phyloP scores from a whole-genome alignment of 2,329 filamentous ascomycete genomes.

The Verticillium albo-atrum region DNA sequence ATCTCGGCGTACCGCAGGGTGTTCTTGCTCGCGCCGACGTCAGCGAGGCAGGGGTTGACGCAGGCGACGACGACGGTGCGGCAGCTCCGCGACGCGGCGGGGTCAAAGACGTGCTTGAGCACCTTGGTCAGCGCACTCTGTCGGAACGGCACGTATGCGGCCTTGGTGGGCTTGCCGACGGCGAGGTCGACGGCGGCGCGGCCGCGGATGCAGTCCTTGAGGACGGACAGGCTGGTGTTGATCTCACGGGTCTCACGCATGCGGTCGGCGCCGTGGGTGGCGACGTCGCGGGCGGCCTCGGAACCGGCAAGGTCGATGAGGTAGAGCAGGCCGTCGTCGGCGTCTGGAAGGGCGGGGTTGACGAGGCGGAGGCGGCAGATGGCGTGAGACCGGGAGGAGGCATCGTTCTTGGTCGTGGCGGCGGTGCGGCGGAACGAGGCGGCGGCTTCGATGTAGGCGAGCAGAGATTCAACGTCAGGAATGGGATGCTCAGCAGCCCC shows the following conservation, averaged over 20 bases:
- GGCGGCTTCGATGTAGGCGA: slow-evolving; percentile 29
- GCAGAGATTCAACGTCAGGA: slow-evolving; percentile 19
- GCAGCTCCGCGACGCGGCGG: slow-evolving; percentile 28
- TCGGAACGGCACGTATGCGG: slow-evolving; percentile 38
- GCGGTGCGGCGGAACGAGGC: slow-evolving; percentile 34
- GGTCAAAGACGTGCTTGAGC: slow-evolving; percentile 45
- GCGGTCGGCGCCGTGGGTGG: slow-evolving; percentile 32
- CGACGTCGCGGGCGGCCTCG: slow-evolving; percentile 39
- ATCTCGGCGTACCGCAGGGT: slow-evolving; percentile 45
- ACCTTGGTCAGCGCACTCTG: slow-evolving; percentile 42
- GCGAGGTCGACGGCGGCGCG: slow-evolving; percentile 30
- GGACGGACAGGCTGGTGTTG: slow-evolving; percentile 41
- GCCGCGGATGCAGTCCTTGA: slow-evolving; percentile 49
- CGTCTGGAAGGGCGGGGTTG: slow-evolving; percentile 18
- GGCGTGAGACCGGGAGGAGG: slow-evolving; percentile 43
- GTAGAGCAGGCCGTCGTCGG: slow-evolving; percentile 38
- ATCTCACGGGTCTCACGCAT: slow-evolving; percentile 43
- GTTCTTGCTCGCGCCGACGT: slow-evolving; percentile 40
- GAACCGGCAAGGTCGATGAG: slow-evolving; percentile 45
- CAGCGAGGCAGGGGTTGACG: slow-evolving; percentile 40
- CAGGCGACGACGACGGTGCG: slow-evolving; percentile 42
- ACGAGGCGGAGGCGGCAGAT: slow-evolving; percentile 42
- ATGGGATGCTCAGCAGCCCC: slow-evolving; percentile 35
- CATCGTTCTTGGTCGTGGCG: slow-evolving; percentile 39
- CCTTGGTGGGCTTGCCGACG: slow-evolving; percentile 12